These are phyloP conservation scores for Arthrobotrys sinensis DNA, from an alignment of 2,329 filamentous ascomycete species.

Conservation along the genomic window DNA sequence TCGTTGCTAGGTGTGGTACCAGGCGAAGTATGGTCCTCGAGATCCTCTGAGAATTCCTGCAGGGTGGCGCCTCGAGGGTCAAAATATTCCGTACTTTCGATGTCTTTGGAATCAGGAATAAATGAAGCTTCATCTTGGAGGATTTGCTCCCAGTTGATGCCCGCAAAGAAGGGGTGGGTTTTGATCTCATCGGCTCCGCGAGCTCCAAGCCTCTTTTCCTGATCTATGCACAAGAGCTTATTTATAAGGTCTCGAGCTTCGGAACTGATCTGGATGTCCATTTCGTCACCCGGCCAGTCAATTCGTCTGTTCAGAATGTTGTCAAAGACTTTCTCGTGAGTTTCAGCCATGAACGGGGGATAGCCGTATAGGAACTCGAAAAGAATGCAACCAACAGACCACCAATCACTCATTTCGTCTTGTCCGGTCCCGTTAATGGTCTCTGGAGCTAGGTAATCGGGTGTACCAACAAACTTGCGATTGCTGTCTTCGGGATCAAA, in stretches of 20 bases:
- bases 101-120: conserved; percentile 90
- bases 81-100: conserved; percentile 98
- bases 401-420: conserved; percentile 99
- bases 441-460: conserved; percentile 96
- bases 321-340: conserved; percentile 94
- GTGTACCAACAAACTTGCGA: conserved; percentile 93
- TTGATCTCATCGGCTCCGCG: conserved; percentile 96
- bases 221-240: conserved; percentile 87
- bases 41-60: conserved; percentile 92
- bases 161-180: conserved; percentile 88
- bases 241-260: conserved; percentile 97
- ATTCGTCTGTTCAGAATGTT: conserved; percentile 93
- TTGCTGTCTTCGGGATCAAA: conserved; percentile 96
- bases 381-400: conserved; percentile 98
- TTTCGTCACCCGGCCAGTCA: conserved; percentile 88
- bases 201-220: conserved; percentile 83
- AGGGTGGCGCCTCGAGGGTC: conserved; percentile 91
- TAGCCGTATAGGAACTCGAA: conserved; percentile 96
- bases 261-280: conserved; percentile 77
- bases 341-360: conserved; percentile 91
- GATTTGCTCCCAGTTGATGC: conserved; percentile 88
- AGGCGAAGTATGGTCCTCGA: conserved; percentile 88
- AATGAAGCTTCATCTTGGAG: conserved; percentile 97
- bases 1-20: conserved; percentile 79
- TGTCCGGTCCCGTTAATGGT: conserved; percentile 96